phyloP scores from a whole-genome alignment of 352 stramenopile genomes.

The Thalassiosira gravida region DNA sequence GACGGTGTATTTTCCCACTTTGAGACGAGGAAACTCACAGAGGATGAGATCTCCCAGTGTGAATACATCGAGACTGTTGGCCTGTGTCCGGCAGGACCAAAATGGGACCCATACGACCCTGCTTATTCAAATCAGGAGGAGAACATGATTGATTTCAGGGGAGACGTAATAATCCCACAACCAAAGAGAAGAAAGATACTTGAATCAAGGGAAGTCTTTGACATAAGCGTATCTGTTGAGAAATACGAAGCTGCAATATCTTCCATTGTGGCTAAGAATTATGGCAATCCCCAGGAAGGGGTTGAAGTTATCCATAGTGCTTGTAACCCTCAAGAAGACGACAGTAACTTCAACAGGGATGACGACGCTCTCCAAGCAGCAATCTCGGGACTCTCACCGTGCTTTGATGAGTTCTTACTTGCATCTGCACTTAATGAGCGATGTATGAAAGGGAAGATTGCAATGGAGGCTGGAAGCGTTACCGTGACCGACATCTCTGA shows the following conservation, averaged over 20 bases:
- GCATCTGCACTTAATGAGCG: not conserved
- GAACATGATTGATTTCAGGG: constrained; percentile 1
- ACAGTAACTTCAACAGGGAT: not conserved
- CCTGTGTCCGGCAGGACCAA: not conserved
- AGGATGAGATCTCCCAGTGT: constrained; percentile 21
- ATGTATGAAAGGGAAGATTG: not conserved
- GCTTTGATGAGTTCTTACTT: not conserved
- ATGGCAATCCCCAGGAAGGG: not conserved
- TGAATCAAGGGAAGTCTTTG: not conserved
- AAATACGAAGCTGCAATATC: constrained; percentile 2
- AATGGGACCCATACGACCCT: constrained; percentile 11
- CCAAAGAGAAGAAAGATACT: not conserved
- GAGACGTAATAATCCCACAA: not conserved
- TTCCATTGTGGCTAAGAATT: not conserved
- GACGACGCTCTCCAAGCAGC: not conserved
- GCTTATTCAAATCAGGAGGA: constrained; percentile 6
- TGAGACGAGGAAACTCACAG: constrained; percentile 23
- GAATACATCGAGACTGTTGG: constrained; percentile 6
- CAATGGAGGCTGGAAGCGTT: not conserved
- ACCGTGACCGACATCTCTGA: not conserved
- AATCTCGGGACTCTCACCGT: not conserved
- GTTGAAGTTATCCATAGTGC: not conserved
- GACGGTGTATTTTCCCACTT: constrained; percentile 63
- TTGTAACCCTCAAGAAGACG: not conserved
- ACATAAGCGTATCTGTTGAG: constrained; percentile 5